Evolutionary conservation across 2,329 filamentous ascomycete genomes (phyloP).

Genomic region (Epichloe bromicola): DNA sequence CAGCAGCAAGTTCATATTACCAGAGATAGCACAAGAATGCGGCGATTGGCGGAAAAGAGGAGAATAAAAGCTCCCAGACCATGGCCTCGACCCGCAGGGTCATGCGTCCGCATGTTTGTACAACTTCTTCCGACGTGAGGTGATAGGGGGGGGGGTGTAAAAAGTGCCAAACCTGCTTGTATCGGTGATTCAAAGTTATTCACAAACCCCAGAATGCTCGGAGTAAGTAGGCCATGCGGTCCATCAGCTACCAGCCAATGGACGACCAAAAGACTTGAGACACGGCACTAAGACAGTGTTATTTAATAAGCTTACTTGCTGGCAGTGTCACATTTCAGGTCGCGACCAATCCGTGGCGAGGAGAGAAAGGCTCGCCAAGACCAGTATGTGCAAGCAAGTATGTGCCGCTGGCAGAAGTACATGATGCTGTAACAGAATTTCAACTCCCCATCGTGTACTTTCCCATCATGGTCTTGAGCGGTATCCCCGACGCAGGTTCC

Average conservation of each 20-base stretch:
- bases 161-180: constrained; percentile 1
- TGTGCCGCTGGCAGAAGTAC: not conserved
- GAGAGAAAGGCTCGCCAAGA: not conserved
- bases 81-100: not conserved
- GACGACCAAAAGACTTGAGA: not conserved
- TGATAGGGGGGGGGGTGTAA: not conserved
- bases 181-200: not conserved
- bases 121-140: not conserved
- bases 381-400: not conserved
- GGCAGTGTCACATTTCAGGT: not conserved
- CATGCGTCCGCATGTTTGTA: not conserved
- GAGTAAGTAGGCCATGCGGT: constrained; percentile 3
- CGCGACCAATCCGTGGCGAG: not conserved
- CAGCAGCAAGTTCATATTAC: not conserved
- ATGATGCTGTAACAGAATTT: not conserved
- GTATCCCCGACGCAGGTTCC: not conserved
- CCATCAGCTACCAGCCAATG: not conserved
- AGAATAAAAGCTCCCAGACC: not conserved
- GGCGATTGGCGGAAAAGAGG: not conserved
- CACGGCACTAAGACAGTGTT: not conserved
- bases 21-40: not conserved
- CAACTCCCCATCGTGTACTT: not conserved
- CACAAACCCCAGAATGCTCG: constrained; percentile 1
- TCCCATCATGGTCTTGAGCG: not conserved
- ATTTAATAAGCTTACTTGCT: constrained; percentile 6